phyloP scores from a whole-genome alignment of 768 basidiomycete genomes.

The Neoboletus subvelutipes region DNA sequence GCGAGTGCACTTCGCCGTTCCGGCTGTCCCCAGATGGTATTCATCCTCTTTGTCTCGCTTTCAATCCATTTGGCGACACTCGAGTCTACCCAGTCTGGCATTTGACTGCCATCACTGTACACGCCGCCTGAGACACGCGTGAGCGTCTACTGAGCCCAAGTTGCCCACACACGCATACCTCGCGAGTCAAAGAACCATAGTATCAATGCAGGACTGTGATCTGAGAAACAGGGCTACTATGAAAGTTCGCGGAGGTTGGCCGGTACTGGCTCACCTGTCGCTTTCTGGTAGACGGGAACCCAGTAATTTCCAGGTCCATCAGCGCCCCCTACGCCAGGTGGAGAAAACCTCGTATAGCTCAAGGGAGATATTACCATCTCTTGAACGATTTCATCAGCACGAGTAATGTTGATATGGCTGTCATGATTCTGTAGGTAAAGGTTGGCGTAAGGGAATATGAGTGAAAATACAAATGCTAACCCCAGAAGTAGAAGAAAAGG shows the following conservation, averaged over 20 bases:
- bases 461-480: conserved; percentile 37
- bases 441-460: neutral
- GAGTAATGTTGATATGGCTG: conserved; percentile 70
- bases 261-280: conserved; percentile 28
- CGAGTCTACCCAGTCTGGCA: conserved; percentile 69
- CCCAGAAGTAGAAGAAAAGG: conserved; percentile 69
- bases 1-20: conserved; percentile 56
- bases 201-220: conserved; percentile 52
- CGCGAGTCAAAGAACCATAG: conserved; percentile 80
- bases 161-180: conserved; percentile 35
- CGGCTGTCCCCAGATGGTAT: conserved; percentile 55
- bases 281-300: conserved; percentile 60
- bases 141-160: neutral
- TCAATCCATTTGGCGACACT: conserved; percentile 63
- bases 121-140: conserved; percentile 43
- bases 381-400: conserved; percentile 61
- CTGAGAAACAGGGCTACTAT: conserved; percentile 1
- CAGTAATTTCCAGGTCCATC: conserved; percentile 73
- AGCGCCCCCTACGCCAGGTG: conserved; percentile 59
- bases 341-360: conserved; percentile 63
- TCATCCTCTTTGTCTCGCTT: conserved; percentile 52
- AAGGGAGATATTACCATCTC: conserved; percentile 53
- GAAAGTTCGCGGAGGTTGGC: neutral
- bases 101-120: conserved; percentile 41
- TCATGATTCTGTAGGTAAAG: conserved; percentile 61